Base-by-base conservation (phyloP, 164 flowering plant species). In the Tetrastigma voinierianum region DNA sequence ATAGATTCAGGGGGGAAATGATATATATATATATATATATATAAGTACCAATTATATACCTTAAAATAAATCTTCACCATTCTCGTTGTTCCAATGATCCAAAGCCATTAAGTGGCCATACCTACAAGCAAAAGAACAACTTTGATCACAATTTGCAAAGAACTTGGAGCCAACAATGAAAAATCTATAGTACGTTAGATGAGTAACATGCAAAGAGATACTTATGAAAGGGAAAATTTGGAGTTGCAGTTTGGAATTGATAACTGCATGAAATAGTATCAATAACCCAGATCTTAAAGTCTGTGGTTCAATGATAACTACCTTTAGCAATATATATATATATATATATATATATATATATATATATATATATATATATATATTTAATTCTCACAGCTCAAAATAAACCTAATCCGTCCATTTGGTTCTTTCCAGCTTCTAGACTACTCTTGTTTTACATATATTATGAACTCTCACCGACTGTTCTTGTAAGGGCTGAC, bases 61-160 rank as follows among this genome's bases (percentile, higher is more conserved):
- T 54, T 47, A 23, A 70, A 58, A 11, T 11, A n/a, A 15, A 12
- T 58, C 57, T 8, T 60, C 9, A 13, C 18, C 44, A 46, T 24
- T 16, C 17, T 63, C 71, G 59, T 55, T 61, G 21, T 13, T 46
- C 64, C 74, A 81, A 56, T 9, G 59, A 56, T 58, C 85, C 84
- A 68, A 82, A 77, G 46, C 71, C 60, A 19, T 72, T 32, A 59
- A 67, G 79, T 24, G 82, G 85, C 85, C 85, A 82, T 21, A 82
- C 77, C 85, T 81, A 57, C 16, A 14, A n/a, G 46, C 2, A 25
- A 49, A 58, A 43, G 14, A 1, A n/a, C 49, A 24, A 3, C 47
- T 8, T 18, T 51, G 23, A 20, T 12, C 40, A 21, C 25, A 23
- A 57, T 24, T 32, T 11, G 14, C 11, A 11, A 25, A 13, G 46